Evolutionary conservation across 768 basidiomycete genomes (phyloP), one percentile per base, ranked within the genome.

Genomic region (Jaapia argillacea): DNA sequence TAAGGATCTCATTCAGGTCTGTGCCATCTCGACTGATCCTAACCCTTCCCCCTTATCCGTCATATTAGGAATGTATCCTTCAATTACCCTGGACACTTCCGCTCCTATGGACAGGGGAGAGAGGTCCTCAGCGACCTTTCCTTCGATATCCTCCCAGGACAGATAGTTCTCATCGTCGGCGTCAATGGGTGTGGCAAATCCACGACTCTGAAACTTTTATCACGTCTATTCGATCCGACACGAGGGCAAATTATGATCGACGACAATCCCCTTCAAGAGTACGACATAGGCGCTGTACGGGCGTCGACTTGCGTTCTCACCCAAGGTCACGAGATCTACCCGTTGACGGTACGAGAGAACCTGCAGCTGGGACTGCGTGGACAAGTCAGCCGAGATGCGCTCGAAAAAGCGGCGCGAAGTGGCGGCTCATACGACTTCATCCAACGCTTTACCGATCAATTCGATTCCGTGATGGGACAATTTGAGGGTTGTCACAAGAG

Each of bases 161-260:
- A 70, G 22, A 61, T 77, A 10, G 69, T 74, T 14, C 70, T 78
- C 25, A 60, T 80, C n/a, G 77, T 80, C 5, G 76, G 77, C 22
- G 58, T 59, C 2, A 80, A 79, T 48, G 76, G 77, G 4, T 69
- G 68, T 42, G 75, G 75, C 1, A 77, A 77, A 48, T 70, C 71
- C 3, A 74, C 74, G 6, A 50, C 56, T 18, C 45, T 57, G 22
- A 58, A 56, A 25, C 54, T 62, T 3, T 45, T 62, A 16, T 41
- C 48, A 4, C 47, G 55, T 22, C 44, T 58, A 21, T 56, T 53
- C 44, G 48, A 50, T 24, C 51, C 55, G 2, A 53, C 45, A 3
- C 25, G 43, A 1, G 60, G 60, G 3, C 45, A 55, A 21, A 47
- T 62, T 25, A 40, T 59, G 18, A 52, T 72, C 24, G 70, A 74